Evolutionary conservation across 2,329 filamentous ascomycete species (phyloP), one percentile per base, ranked within the genome.

Genomic region (Alternaria consortialis): DNA sequence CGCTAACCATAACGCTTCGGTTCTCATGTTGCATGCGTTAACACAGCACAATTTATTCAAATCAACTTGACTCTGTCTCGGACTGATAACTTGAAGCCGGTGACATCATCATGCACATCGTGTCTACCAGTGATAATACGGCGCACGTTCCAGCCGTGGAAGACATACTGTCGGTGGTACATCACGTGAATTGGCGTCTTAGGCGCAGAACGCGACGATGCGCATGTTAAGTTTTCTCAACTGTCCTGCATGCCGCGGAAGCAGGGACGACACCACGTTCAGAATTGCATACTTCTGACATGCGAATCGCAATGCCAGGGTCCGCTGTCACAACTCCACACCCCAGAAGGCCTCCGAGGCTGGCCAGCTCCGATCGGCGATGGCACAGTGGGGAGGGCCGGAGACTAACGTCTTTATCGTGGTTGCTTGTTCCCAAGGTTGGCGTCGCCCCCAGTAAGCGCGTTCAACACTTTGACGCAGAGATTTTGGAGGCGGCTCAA

Each of bases 381-480:
- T 67, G 51, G 20, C 51, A 32, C 47, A 48, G 60, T 61, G 64
- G 63, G 62, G 52, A 54, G 36, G 37, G 9, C 34, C 52, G 43
- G 43, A 29, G 48, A 32, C 62, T 64, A 64, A 56, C 44, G 46
- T 44, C 55, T 47, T 46, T 61, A 60, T 54, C 62, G 67, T 60
- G 50, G 63, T 59, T 64, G 61, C 61, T 65, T 69, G 43, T 66
- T 66, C 51, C 39, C 40, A 50, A 39, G 42, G 48, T 53, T 65
- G 62, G 62, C 51, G 53, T 53, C 60, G 69, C 65, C 62, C 52
- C 57, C 53, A 50, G 65, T 61, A 72, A 71, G 70, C 67, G 67
- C 62, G 63, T 64, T 72, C 70, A 72, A 72, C 70, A 71, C 60
- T 64, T 68, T 64, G 62, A 53, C 66, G 48, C 43, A 55, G 48